Base-by-base conservation (phyloP, 73 alveolate genomes). In the Effrenium voratum region DNA sequence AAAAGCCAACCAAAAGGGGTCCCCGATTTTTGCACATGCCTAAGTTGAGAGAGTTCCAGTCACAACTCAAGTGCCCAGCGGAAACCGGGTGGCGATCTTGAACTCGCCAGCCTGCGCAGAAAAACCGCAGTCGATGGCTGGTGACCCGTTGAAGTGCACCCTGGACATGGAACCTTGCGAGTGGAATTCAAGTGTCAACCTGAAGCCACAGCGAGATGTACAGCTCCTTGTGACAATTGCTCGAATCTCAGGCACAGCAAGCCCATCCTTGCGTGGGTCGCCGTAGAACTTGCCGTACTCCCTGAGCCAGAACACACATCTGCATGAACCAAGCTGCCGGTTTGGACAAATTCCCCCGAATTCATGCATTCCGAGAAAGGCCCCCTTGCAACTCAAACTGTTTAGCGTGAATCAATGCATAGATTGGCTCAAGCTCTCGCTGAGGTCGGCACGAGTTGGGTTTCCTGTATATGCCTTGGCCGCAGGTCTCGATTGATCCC, bases 261-360 rank as follows among this genome's bases (percentile, higher is more conserved):
- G 70, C 44, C 28, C 36, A 26, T 49, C 97, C 97, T 90, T 90
- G 38, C 97, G 97, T 24, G 97, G 97, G 73, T 90, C 97, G 57
- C 97, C 97, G n/a, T 90, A 90, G 97, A 90, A 90, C 97, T 90
- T 90, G 34, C 97, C 97, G 50, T 90, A 90, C 97, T 90, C 97
- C 97, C 97, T 90, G 73, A n/a, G 38, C n/a, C 26, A n/a, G 46
- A 24, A 38, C 40, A 5, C 36, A 28, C 41, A 30, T 32, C n/a
- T 77, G 36, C 8, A 12, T 40, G 59, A 43, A n/a, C n/a, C n/a
- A n/a, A n/a, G n/a, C n/a, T n/a, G n/a, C n/a, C n/a, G n/a, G n/a
- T n/a, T n/a, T n/a, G n/a, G n/a, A n/a, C n/a, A n/a, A n/a, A n/a
- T n/a, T n/a, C n/a, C n/a, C n/a, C n/a, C n/a, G n/a, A n/a, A n/a